Percentiles rank a stretch among this genome's conserved stretches.
These are phyloP conservation scores for Pseudogymnoascus verrucosus DNA, from an alignment of 2,329 filamentous ascomycete species.

Conservation along the genomic window DNA sequence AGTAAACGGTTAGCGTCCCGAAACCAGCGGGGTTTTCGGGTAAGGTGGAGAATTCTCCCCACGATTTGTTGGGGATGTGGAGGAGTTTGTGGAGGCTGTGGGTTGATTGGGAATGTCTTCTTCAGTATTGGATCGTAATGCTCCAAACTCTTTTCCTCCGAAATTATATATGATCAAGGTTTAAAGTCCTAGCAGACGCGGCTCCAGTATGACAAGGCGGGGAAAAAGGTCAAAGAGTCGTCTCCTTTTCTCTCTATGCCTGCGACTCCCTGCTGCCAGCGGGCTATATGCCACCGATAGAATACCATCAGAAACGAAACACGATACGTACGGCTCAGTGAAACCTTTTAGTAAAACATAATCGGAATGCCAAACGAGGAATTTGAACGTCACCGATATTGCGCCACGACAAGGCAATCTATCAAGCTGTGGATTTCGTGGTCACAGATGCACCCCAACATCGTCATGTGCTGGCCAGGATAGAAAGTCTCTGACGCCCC, in stretches of 20 bases:
- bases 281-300: background rate
- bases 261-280: background rate
- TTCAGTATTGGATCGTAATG: background rate
- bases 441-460: background rate
- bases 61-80: slow-evolving; percentile 2
- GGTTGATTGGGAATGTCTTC: background rate
- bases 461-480: background rate
- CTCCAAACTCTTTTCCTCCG: background rate
- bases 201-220: background rate
- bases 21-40: background rate
- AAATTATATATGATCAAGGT: background rate
- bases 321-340: background rate
- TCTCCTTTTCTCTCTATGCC: background rate
- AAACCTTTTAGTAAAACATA: background rate
- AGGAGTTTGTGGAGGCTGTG: background rate
- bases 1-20: background rate
- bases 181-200: background rate
- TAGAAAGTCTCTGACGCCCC: background rate
- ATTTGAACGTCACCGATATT: background rate
- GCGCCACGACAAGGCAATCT: background rate
- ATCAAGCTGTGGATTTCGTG: background rate
- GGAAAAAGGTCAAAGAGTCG: background rate
- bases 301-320: background rate
- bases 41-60: slow-evolving; percentile 3
- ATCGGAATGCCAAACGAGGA: background rate